phyloP scores from a whole-genome alignment of 306 rosid species.

The Alnus glutinosa region DNA sequence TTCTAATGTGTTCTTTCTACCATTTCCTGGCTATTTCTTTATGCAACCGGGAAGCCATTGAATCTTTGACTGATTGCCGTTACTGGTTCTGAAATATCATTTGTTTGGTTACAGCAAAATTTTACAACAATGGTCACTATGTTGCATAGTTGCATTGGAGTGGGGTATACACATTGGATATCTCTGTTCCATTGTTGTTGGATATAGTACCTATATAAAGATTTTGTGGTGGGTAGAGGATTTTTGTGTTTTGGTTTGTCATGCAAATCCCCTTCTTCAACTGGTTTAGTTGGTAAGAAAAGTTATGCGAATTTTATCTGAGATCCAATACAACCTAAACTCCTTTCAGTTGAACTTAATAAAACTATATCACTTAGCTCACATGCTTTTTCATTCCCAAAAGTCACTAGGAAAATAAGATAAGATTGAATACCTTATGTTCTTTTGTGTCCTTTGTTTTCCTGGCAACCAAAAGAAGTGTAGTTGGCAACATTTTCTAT shows the following conservation, averaged over 20 bases:
- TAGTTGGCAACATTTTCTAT: background rate
- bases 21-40: background rate
- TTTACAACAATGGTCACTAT: background rate
- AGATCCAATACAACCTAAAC: background rate
- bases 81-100: background rate
- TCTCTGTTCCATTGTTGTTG: background rate
- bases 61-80: background rate
- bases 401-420: background rate
- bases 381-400: background rate
- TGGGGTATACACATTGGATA: background rate
- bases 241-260: background rate
- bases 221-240: background rate
- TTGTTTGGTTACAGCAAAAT: background rate
- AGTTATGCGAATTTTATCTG: background rate
- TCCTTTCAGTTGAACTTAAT: background rate
- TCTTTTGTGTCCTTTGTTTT: background rate
- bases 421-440: background rate
- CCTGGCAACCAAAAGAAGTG: background rate
- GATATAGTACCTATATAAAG: background rate
- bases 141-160: background rate
- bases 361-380: background rate
- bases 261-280: background rate
- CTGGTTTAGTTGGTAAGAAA: background rate
- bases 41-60: background rate
- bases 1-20: background rate